phyloP scores from a whole-genome alignment of 306 rosid genomes.

The Benincasa hispida region DNA sequence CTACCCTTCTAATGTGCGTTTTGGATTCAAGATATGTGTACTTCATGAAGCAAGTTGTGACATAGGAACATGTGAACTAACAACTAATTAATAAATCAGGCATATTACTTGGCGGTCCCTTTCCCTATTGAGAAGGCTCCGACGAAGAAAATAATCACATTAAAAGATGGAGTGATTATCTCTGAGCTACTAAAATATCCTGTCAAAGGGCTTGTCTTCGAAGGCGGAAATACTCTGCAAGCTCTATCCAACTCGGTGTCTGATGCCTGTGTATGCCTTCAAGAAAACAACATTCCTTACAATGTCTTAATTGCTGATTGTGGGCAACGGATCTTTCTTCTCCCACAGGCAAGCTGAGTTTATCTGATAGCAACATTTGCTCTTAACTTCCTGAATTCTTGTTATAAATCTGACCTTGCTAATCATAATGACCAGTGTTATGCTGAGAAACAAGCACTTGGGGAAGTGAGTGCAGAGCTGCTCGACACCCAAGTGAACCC shows the following conservation, averaged over 20 bases:
- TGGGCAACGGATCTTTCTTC: slow-evolving; percentile 60
- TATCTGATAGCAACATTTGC: background rate
- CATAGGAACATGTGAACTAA: background rate
- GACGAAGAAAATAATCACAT: slow-evolving; percentile 42
- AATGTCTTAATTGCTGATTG: slow-evolving; percentile 73
- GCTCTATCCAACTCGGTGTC: slow-evolving; percentile 60
- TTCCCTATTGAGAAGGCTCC: slow-evolving; percentile 94
- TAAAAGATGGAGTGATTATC: slow-evolving; percentile 42
- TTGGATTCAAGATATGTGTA: background rate
- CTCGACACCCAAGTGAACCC: slow-evolving; percentile 97
- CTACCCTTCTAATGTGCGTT: background rate
- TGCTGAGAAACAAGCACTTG: slow-evolving; percentile 97
- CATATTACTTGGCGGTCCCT: slow-evolving; percentile 73
- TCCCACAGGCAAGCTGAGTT: slow-evolving; percentile 70
- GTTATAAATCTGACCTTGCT: background rate
- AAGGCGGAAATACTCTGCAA: slow-evolving; percentile 51
- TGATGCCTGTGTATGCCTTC: slow-evolving; percentile 77
- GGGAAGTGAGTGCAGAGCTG: slow-evolving; percentile 77
- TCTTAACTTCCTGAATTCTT: background rate
- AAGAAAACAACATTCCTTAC: slow-evolving; percentile 71
- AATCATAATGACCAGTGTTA: slow-evolving; percentile 45
- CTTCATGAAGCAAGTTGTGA: background rate
- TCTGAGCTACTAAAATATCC: slow-evolving; percentile 65
- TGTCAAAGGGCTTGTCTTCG: slow-evolving; percentile 75
- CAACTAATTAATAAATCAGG: slow-evolving; percentile 23